A percentile compares a stretch with the other conserved stretches of the same genome.
Conservation (phyloP, 768 basidiomycete genomes). For the Calocera cornea region DNA sequence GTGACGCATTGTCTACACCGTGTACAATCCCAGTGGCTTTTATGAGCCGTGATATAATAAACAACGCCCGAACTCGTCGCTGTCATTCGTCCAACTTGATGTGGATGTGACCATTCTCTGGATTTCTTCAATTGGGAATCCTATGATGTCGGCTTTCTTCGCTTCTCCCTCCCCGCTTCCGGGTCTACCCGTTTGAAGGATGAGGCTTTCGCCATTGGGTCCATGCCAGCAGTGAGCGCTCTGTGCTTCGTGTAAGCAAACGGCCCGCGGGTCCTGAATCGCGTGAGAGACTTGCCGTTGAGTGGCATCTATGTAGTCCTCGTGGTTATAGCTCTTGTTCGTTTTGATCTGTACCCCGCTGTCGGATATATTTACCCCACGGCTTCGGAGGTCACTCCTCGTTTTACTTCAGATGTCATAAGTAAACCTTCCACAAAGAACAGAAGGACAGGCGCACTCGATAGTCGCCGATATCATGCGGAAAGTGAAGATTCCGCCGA, state of each 20-base stretch:
- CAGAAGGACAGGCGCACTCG: not conserved
- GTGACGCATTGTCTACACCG: too few species aligned
- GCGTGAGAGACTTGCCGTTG: slow-evolving; percentile 38
- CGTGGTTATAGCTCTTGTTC: slow-evolving; percentile 40
- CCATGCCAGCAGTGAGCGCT: not conserved
- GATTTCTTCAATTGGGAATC: too few species aligned
- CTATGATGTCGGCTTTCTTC: not conserved
- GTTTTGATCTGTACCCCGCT: slow-evolving; percentile 56
- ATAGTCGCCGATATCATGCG: slow-evolving; percentile 1
- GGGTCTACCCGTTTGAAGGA: not conserved
- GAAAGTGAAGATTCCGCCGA: slow-evolving; percentile 4
- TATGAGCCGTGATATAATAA: too few species aligned
- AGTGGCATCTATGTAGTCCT: slow-evolving; percentile 58
- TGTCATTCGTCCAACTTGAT: too few species aligned
- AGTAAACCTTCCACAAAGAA: not conserved
- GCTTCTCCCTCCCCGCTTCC: not conserved
- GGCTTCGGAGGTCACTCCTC: slow-evolving; percentile 31
- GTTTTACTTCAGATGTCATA: not conserved
- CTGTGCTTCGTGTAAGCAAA: not conserved
- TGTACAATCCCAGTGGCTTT: too few species aligned
- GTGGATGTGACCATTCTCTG: too few species aligned
- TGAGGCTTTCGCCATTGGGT: not conserved
- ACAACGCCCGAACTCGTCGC: too few species aligned
- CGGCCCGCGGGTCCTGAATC: not conserved
- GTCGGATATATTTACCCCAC: slow-evolving; percentile 44